These are phyloP conservation scores for Orbilia ellipsospora DNA, from an alignment of 2,329 filamentous ascomycete species.

Conservation along the genomic window DNA sequence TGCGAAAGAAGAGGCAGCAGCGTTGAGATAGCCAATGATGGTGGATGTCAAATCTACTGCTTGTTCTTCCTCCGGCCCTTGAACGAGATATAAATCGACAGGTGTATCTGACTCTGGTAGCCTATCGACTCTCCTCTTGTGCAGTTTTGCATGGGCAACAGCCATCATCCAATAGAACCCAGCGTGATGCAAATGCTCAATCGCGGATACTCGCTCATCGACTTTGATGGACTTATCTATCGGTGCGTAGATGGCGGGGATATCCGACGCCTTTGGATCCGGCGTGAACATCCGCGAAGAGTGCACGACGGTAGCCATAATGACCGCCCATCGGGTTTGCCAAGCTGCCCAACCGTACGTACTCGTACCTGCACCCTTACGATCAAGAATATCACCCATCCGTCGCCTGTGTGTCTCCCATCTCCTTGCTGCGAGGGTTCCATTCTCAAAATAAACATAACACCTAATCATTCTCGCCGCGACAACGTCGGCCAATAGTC, in stretches of 20 bases:
- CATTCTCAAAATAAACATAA: constrained; percentile 80
- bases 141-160: constrained; percentile 69
- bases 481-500: constrained; percentile 83
- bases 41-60: constrained; percentile 45
- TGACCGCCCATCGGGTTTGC: constrained; percentile 75
- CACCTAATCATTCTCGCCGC: constrained; percentile 84
- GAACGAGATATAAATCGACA: constrained; percentile 76
- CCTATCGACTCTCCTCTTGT: constrained; percentile 68
- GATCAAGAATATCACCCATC: constrained; percentile 80
- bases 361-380: constrained; percentile 82
- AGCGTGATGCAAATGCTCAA: constrained; percentile 73
- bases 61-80: constrained; percentile 65
- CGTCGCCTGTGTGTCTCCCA: constrained; percentile 83
- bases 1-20: constrained; percentile 33
- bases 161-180: constrained; percentile 75
- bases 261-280: constrained; percentile 55
- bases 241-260: constrained; percentile 66
- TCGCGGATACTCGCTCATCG: constrained; percentile 71
- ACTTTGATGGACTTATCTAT: constrained; percentile 70
- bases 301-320: constrained; percentile 53
- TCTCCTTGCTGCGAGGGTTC: constrained; percentile 80
- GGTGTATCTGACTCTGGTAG: constrained; percentile 72
- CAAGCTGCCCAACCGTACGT: constrained; percentile 96
- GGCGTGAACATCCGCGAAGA: constrained; percentile 44
- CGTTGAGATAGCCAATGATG: constrained; percentile 43